Base-by-base conservation (phyloP, 805 yeast species). In the Ogataea trehaloabstinens region DNA sequence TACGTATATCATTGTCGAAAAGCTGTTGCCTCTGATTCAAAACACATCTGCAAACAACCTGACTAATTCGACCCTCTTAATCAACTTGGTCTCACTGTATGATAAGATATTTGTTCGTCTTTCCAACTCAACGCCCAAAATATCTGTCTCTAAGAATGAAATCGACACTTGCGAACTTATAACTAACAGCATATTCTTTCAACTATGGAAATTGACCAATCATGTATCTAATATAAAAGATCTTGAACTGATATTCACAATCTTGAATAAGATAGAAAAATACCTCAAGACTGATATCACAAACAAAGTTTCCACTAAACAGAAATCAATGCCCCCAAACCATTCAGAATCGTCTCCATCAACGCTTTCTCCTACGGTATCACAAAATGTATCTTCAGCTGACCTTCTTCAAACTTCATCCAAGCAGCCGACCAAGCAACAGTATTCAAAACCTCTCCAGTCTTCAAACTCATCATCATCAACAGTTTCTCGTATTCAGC, bases 21-120 rank as follows among this genome's bases (percentile, higher is more conserved):
- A 83, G 38, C 67, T 93, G 27, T 62, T 93, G n/a, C 96, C 96
- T 0, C 63, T 91, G 17, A 67, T 91, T 41, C 60, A 60, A 35
- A 60, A 57, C 17, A 63, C 69, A 1, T 61, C 65, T 3, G 42
- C 55, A 4, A 48, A 60, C 8, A 62, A 54, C 41, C 58, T 61
- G 39, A 55, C 52, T 31, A 60, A 61, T 37, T 35, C 58, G 7
- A 53, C 53, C 16, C 49, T 64, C 34, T 42, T 64, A 18, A 32
- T 51, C 31, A 59, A 60, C 43, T 45, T 58, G 48, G 40, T 64
- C 11, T 25, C 42, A 24, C 40, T 64, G 16, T 64, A 64, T 39
- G 53, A 56, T 21, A 48, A 34, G 12, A 48, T 64, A 4, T 64
- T 61, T 35, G 36, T 20, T 1, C 61, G 51, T 41, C 44, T 64